Conservation (phyloP, 257 asterid species). For the Solanum medicagineum region DNA sequence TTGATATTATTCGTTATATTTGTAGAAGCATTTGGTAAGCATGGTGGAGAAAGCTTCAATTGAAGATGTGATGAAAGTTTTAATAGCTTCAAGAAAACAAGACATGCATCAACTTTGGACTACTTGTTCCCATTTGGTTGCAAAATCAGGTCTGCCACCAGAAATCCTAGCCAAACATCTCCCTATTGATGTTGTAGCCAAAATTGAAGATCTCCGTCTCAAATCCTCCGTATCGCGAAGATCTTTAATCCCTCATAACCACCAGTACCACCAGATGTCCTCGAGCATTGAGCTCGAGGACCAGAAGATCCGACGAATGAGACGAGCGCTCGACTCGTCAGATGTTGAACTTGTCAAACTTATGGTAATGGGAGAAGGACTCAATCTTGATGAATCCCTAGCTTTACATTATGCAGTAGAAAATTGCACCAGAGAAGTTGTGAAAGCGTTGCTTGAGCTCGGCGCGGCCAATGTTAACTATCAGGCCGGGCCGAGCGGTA, state of each 20-base stretch:
- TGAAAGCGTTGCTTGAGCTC: conserved; percentile 75
- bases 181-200: conserved; percentile 73
- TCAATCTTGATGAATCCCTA: conserved; percentile 67
- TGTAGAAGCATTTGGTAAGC: conserved; percentile 66
- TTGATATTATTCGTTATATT: background rate
- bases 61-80: conserved; percentile 85
- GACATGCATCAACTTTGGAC: conserved; percentile 85
- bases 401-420: conserved; percentile 85
- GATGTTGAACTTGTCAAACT: conserved; percentile 93
- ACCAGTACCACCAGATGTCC: conserved; percentile 30
- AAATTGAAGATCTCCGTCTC: conserved; percentile 78
- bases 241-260: conserved; percentile 42
- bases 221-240: conserved; percentile 58
- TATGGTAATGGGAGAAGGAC: conserved; percentile 98
- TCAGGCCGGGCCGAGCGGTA: conserved; percentile 76
- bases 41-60: conserved; percentile 92
- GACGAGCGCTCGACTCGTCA: conserved; percentile 85
- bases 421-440: conserved; percentile 79
- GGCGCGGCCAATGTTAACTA: conserved; percentile 90
- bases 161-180: conserved; percentile 73
- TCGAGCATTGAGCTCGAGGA: conserved; percentile 53
- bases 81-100: conserved; percentile 79
- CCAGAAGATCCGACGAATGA: conserved; percentile 84
- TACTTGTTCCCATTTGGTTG: conserved; percentile 75
- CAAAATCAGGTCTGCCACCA: conserved; percentile 86